Base-by-base conservation (phyloP, 192 early-diverging fungal species). In the Backusella tarrabulga region DNA sequence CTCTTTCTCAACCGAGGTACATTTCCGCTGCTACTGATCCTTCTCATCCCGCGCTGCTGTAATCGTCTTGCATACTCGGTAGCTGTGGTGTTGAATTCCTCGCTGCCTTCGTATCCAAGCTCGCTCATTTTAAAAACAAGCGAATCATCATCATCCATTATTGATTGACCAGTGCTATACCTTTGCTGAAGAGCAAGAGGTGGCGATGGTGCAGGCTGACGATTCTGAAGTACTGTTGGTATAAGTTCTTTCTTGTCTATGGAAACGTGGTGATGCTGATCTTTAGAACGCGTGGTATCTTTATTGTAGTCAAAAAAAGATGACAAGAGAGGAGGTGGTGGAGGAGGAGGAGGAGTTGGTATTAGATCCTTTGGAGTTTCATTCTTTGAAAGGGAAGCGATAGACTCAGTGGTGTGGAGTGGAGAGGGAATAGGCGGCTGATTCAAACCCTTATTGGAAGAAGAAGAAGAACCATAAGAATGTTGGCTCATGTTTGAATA, bases 51-150 rank as follows among this genome's bases (percentile, higher is more conserved):
- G 14, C 56, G 56, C 26, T 63, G 56, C 56, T 63, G 56, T 14
- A 63, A 29, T 29, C 56, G 26, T 29, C 26, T 63, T 14, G 56
- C 11, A 63, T 63, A 63, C 23, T 63, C 56, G 1, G 56, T 63
- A 12, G 56, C 12, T 14, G 56, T 63, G 2, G 56, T 2, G 9
- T 63, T 63, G 6, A 29, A 63, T 63, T 63, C 56, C 56, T 29
- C 26, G 11, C 56, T 63, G 6, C 71, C 26, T 17, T 72, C 71
- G 6, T 44, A 72, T 17, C 46, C 77, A 32, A 82, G 68, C 56
- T 82, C 81, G 21, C 77, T 82, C 81, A 82, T 82, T 67, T 76
- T 76, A 68, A 82, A 82, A 11, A 82, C 60, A 34, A 78, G 71
- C 15, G 81, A 82, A 52, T 82, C 81, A 67, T 82, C 80, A 46